phyloP scores from a whole-genome alignment of 169 alveolate species.

The Plasmodium ovale region DNA sequence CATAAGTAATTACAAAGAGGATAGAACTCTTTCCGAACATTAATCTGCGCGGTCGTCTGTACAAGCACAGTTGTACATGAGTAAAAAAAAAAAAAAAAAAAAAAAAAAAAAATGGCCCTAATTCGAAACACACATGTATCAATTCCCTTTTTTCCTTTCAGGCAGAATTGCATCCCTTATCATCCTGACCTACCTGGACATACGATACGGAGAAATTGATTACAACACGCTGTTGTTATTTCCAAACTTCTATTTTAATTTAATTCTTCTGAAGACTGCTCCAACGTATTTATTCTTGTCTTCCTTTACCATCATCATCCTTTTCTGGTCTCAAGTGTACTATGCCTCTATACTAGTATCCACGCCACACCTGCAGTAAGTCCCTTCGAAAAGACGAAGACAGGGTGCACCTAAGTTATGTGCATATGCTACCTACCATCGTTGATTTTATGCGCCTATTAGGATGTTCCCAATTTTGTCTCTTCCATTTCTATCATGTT shows the following conservation, averaged over 20 bases:
- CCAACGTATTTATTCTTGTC: conserved; percentile 63
- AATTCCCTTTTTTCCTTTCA: background rate
- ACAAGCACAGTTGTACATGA: too few species aligned
- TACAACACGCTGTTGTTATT: conserved; percentile 39
- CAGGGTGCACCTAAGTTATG: conserved; percentile 20
- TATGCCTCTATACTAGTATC: conserved; percentile 67
- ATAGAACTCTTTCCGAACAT: background rate
- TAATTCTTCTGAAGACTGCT: conserved; percentile 21
- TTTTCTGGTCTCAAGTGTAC: conserved; percentile 71
- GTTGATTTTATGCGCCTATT: background rate
- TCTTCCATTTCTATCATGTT: background rate
- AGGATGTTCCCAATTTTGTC: background rate
- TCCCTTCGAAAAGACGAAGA: background rate
- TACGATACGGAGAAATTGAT: conserved; percentile 31
- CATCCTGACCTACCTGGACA: conserved; percentile 32
- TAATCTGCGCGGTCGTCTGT: too few species aligned
- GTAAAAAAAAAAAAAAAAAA: too few species aligned
- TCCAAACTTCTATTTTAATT: conserved; percentile 38
- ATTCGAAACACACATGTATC: too few species aligned
- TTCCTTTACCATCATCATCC: conserved; percentile 56
- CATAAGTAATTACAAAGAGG: conserved; percentile 31
- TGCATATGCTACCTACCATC: background rate
- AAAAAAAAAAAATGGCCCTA: too few species aligned
- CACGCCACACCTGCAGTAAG: conserved; percentile 38
- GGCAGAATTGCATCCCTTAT: conserved; percentile 44